Evolutionary conservation across 2,329 filamentous ascomycete genomes (phyloP), one percentile per base, ranked within the genome.

Genomic region (Trichoderma sp.): DNA sequence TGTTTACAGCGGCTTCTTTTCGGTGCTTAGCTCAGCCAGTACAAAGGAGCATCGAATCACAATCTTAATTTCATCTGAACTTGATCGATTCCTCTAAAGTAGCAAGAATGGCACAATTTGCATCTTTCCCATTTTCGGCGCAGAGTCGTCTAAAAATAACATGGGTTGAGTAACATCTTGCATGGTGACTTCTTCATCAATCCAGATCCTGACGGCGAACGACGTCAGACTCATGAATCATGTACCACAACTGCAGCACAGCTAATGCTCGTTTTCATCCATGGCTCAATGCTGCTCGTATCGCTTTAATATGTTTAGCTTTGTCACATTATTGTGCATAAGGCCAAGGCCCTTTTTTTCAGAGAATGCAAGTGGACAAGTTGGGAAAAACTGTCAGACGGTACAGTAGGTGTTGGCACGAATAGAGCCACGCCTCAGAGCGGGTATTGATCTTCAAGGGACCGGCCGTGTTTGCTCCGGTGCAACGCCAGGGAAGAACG

Each of bases 321-420:
- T 19, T 57, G 53, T 66, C 52, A 66, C n/a, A 57, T 57, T 66
- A 49, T n/a, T 27, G 19, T 58, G 63, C 63, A 66, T 58, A 29
- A 10, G 6, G 33, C 14, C 16, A 14, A 40, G 49, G 24, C 19
- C 24, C 24, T 29, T 24, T n/a, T 24, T n/a, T 27, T 24, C 13
- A 60, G 10, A 63, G 21, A 21, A 21, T 21, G 24, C 61, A 40
- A 55, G 19, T 31, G 35, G 57, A 29, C 24, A 52, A 47, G 11
- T 21, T 27, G 19, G n/a, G 29, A 27, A 27, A 7, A 4, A 33
- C 24, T n/a, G 24, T 27, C 24, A 16, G 37, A 19, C 37, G 37
- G 37, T 7, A 19, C 37, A 16, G 37, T 7, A 19, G 16, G 29
- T 24, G 55, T 31, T 57, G n/a, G 53, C 53, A 29, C 19, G 35